Evolutionary conservation across 805 yeast species (phyloP), one percentile per base, ranked within the genome.

Genomic region (Torulaspora delbrueckii): DNA sequence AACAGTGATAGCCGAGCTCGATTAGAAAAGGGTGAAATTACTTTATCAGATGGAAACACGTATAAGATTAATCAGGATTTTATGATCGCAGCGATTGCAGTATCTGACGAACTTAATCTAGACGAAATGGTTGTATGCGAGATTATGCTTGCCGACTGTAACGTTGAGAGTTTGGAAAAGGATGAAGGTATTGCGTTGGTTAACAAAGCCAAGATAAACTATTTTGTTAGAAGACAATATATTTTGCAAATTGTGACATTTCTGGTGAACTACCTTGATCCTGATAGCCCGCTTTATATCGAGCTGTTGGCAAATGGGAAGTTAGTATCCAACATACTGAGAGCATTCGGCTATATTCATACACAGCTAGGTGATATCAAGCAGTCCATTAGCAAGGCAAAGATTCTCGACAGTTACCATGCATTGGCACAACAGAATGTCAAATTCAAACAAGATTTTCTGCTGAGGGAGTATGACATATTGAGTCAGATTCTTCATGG

Each of bases 121-220:
- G 95, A 91, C 63, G 97, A 91, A 61, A 42, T 85, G 24, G 71
- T 77, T 2, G 76, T 86, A 1, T 93, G 95, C 1, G 86, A 88
- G 58, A 59, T 86, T 23, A 71, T 90, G 55, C 67, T 67, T 8
- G 69, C 76, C 2, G 67, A 48, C 25, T 27, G 54, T n/a, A 36
- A 50, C 2, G 46, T 47, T 1, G 40, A 43, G 3, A 46, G 36
- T 9, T 16, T 39, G 10, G 52, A 55, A 19, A 46, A 42, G 18
- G 53, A 47, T 14, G 55, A 51, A 38, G 40, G 50, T 10, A 22
- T 60, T 10, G 67, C 72, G 2, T 60, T 77, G 25, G 51, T 73
- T 6, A 89, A 84, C 53, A 70, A 76, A 16, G 96, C 93, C 1
- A 76, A 80, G 47, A 76, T 84, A 5, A 73, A 79, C 8, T 88